These are phyloP conservation scores for Podospora bellae-mahoneyi DNA, from an alignment of 495 filamentous ascomycete species.

Conservation along the genomic window DNA sequence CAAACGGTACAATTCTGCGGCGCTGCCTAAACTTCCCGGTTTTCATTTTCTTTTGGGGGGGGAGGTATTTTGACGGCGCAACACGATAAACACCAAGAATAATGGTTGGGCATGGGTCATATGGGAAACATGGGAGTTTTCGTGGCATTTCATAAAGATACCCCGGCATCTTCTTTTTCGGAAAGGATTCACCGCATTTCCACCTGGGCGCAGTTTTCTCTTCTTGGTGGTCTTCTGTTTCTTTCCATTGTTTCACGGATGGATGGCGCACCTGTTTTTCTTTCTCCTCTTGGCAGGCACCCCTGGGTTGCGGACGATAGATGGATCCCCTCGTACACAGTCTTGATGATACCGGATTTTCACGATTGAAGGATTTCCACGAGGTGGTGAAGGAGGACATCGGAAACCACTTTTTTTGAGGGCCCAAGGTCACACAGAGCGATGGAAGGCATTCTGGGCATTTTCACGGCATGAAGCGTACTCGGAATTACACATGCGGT, in stretches of 20 bases:
- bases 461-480: background rate
- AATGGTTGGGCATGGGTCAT: background rate
- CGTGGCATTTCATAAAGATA: background rate
- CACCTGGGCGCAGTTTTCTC: background rate
- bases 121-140: background rate
- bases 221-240: background rate
- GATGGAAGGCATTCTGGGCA: background rate
- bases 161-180: background rate
- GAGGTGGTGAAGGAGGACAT: background rate
- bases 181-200: background rate
- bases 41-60: background rate
- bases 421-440: background rate
- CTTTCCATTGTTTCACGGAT: background rate
- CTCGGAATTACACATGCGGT: background rate
- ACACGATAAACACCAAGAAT: background rate
- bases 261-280: background rate
- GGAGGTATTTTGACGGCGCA: background rate
- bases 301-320: background rate
- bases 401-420: background rate
- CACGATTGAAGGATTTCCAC: background rate
- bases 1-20: background rate
- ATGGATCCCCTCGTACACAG: background rate
- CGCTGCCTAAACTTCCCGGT: background rate
- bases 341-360: background rate
- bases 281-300: background rate